Evolutionary conservation across 768 basidiomycete genomes (phyloP), one percentile per base, ranked within the genome.

Genomic region (Trametes meyenii): DNA sequence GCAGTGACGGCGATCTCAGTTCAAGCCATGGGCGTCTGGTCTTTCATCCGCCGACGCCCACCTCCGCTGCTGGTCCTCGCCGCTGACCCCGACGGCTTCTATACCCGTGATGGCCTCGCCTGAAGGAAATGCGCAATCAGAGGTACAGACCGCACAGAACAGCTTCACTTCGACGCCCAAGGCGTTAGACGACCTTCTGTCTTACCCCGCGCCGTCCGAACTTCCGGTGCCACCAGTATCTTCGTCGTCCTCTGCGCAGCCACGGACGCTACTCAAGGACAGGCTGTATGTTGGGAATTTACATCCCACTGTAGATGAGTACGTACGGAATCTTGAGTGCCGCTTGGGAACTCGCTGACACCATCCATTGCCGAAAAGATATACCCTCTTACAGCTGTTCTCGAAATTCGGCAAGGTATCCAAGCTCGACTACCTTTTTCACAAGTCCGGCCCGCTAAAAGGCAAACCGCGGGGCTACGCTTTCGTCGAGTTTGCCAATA

Each of bases 381-480:
- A 40, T 19, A 80, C 92, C 3, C 81, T 99, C 16, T 83, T 98
- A 21, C 92, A 96, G 74, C 75, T 96, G 38, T 97, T 97, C 75
- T 84, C 90, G 35, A 95, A 90, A 75, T 95, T 88, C 72, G 97
- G 97, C 56, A 94, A 93, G 75, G 83, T 98, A 62, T 84, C 93
- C 21, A 93, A 94, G 66, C 83, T 98, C 53, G 97, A 99, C 74
- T 98, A 87, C 73, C 81, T 98, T 64, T 98, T 98, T 71, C 96
- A 99, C 81, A 98, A 96, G 75, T 79, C 89, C 0, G 97, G 96
- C 0, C 81, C 86, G 13, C 75, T 88, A 69, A 95, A 89, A 71
- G 97, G 97, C 17, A 97, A 92, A 72, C 96, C 97, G 0, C 81
- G 96, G 13, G 96, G 97, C 5, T 98, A 96, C 74, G 96, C 95